Evolutionary conservation across 257 asterid genomes (phyloP).

Genomic region (Solanum appendiculatum): DNA sequence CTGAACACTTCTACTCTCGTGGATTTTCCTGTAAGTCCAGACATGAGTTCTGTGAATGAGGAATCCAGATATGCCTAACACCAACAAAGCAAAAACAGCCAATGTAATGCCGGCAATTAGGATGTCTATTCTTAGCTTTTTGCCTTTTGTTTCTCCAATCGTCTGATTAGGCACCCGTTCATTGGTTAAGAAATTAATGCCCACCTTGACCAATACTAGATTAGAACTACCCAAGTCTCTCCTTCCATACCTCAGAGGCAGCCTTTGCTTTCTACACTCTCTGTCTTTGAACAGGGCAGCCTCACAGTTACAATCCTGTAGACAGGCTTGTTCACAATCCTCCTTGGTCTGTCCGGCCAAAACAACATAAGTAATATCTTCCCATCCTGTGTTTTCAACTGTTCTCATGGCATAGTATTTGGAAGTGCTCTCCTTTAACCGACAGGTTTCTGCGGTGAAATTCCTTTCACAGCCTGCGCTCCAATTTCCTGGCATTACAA

Average conservation of each 20-base stretch:
- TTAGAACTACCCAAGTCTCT: background rate
- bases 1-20: background rate
- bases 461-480: constrained; percentile 22
- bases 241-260: constrained; percentile 43
- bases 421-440: background rate
- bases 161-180: background rate
- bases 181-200: background rate
- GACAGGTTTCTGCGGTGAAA: constrained; percentile 9
- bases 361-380: constrained; percentile 6
- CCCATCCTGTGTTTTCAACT: constrained; percentile 15
- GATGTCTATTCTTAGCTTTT: background rate
- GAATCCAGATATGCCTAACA: constrained; percentile 10
- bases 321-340: constrained; percentile 25
- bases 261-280: constrained; percentile 31
- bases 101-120: constrained; percentile 12
- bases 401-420: background rate
- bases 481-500: constrained; percentile 13
- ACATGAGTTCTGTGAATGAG: background rate
- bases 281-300: constrained; percentile 15
- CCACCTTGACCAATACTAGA: constrained; percentile 18
- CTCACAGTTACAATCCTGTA: constrained; percentile 42
- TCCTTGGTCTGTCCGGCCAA: background rate
- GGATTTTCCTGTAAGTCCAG: constrained; percentile 4
- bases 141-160: background rate
- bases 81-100: constrained; percentile 4